Conservation (phyloP, 805 yeast species). For the Teunomyces kruisii region DNA sequence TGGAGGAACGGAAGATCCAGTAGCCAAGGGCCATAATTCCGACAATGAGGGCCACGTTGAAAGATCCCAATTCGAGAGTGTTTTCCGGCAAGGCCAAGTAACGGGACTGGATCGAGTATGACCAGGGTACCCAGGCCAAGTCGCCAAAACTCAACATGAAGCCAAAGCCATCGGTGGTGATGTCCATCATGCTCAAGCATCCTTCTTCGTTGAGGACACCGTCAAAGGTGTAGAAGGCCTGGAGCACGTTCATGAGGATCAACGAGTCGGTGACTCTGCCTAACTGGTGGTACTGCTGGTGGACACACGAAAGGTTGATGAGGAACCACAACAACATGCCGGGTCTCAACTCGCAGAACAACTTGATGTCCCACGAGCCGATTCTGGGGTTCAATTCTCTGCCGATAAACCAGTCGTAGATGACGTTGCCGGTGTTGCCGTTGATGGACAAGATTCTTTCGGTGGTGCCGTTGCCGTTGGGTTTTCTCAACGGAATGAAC, state of each 20-base stretch:
- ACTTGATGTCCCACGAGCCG: constrained; percentile 81
- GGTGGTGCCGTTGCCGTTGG: constrained; percentile 53
- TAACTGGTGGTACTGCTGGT: constrained; percentile 65
- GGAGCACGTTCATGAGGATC: constrained; percentile 64
- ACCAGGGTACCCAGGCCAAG: constrained; percentile 86
- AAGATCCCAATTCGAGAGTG: constrained; percentile 53
- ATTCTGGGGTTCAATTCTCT: constrained; percentile 92
- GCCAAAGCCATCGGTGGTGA: constrained; percentile 95
- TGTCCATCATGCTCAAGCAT: constrained; percentile 89
- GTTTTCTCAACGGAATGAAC: constrained; percentile 53
- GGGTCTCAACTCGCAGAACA: constrained; percentile 92
- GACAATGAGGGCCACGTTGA: constrained; percentile 40
- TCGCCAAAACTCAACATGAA: constrained; percentile 96
- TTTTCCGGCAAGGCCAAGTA: constrained; percentile 60
- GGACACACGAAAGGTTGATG: constrained; percentile 75
- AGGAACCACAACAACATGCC: constrained; percentile 87
- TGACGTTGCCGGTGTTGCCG: constrained; percentile 73
- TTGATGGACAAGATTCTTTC: constrained; percentile 80
- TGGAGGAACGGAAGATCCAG: constrained; percentile 79
- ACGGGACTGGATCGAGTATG: constrained; percentile 84
- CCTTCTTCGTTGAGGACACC: constrained; percentile 93
- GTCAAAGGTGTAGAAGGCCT: constrained; percentile 82
- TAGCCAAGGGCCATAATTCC: constrained; percentile 61
- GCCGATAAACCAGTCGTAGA: constrained; percentile 97
- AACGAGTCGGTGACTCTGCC: constrained; percentile 73